Conservation (phyloP, 306 rosid species). For the Vigna reflexopilosa region DNA sequence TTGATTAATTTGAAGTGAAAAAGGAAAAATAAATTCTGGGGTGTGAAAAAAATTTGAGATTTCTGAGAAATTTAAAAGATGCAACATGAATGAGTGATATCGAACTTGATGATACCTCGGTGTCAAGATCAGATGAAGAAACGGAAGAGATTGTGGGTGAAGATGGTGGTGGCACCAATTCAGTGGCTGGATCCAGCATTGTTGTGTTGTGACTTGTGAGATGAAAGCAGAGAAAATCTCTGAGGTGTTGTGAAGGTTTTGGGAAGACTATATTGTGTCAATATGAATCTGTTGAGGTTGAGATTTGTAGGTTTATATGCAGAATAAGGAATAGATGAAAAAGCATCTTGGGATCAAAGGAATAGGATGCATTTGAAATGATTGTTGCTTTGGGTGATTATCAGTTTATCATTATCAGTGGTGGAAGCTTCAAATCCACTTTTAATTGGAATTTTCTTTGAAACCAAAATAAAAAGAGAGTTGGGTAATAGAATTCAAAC, state of each 20-base stretch:
- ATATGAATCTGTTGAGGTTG: not conserved
- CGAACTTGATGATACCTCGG: conserved; percentile 54
- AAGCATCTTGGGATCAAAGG: conserved; percentile 13
- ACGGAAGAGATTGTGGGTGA: conserved; percentile 92
- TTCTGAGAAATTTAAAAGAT: not conserved
- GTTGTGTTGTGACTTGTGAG: conserved; percentile 30
- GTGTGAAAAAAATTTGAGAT: conserved; percentile 8
- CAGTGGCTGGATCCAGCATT: conserved; percentile 85
- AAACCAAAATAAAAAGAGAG: not conserved
- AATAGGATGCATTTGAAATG: conserved; percentile 44
- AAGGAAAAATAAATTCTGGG: conserved; percentile 35
- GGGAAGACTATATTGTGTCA: conserved; percentile 3
- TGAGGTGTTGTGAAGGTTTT: conserved; percentile 15
- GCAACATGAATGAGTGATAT: not conserved
- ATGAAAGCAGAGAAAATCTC: conserved; percentile 7
- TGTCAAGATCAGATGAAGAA: conserved; percentile 99
- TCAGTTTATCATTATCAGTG: conserved; percentile 16
- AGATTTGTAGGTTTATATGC: conserved; percentile 33
- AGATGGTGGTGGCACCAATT: conserved; percentile 81
- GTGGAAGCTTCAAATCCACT: not conserved
- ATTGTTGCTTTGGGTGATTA: conserved; percentile 37
- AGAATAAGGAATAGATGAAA: conserved; percentile 5
- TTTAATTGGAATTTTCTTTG: not conserved
- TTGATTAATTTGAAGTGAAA: not conserved
- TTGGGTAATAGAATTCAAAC: not conserved